Conservation (phyloP, 768 basidiomycete genomes). For the Macrolepiota fuliginosa region DNA sequence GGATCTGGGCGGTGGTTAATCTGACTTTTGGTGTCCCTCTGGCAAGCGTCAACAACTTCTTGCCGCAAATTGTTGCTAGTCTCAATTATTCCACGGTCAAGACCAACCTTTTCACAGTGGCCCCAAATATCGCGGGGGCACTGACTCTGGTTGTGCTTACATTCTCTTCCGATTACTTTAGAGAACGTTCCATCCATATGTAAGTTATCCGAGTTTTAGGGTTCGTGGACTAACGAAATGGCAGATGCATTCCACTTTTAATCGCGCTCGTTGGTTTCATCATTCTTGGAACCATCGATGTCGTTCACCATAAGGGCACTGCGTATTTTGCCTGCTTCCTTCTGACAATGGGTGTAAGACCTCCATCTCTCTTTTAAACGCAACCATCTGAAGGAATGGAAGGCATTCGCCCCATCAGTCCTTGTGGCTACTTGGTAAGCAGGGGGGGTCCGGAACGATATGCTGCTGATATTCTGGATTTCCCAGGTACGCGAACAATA, state of each 20-base stretch:
- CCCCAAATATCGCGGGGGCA: constrained; percentile 49
- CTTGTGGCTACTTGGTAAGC: constrained; percentile 31
- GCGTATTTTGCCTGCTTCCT: constrained; percentile 59
- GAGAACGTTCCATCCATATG: constrained; percentile 50
- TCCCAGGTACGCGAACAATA: constrained; percentile 42
- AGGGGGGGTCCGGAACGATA: background rate
- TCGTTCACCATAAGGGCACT: constrained; percentile 33
- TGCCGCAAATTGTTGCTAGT: constrained; percentile 46
- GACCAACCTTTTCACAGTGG: constrained; percentile 52
- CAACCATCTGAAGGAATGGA: background rate
- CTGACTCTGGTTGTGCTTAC: constrained; percentile 43
- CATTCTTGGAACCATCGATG: constrained; percentile 44
- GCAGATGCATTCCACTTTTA: constrained; percentile 39
- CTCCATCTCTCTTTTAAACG: background rate
- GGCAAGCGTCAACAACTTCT: constrained; percentile 52
- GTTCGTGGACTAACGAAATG: constrained; percentile 4
- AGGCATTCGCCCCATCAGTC: constrained; percentile 47
- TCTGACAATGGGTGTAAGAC: constrained; percentile 43
- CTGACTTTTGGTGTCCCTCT: constrained; percentile 46
- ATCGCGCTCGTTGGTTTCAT: constrained; percentile 40
- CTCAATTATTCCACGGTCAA: constrained; percentile 45
- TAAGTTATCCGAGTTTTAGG: constrained; percentile 15
- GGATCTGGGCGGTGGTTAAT: constrained; percentile 46
- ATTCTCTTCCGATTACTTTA: constrained; percentile 50
- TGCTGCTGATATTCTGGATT: background rate